Base-by-base conservation (phyloP, 768 basidiomycete species). In the Russula compacta region DNA sequence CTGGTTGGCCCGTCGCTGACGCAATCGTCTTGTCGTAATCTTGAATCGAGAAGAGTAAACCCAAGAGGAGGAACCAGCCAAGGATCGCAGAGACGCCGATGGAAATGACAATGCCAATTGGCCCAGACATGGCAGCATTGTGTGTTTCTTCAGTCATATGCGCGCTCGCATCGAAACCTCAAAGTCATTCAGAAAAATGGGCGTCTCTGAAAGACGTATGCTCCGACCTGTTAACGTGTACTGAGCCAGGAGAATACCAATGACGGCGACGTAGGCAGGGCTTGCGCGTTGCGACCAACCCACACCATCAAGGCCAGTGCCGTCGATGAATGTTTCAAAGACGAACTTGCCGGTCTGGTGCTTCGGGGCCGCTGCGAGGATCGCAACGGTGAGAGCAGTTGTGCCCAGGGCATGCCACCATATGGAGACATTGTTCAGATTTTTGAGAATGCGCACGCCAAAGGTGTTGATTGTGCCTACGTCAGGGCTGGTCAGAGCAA, bases 91-190 rank as follows among this genome's bases (percentile, higher is more conserved):
- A 87, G 15, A 86, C 83, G 14, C 83, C 84, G 57, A 89, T 86
- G 29, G 85, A 79, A 78, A 83, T 85, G 47, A 87, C 69, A 59
- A 87, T 87, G 1, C 85, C 85, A 32, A 84, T 79, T 33, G 80
- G 78, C 1, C 85, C 87, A 44, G 85, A 81, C 79, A 80, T 84
- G 24, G 73, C 73, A 21, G 73, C 73, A 66, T 81, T 86, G 51
- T 74, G 81, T 0, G 89, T 92, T 72, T 92, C 88, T 72, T 90
- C 88, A 0, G 85, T 86, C 85, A 87, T 85, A 83, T 86, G 60
- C 54, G 86, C 80, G 69, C 86, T 81, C 15, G 87, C 87, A 67
- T 89, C 87, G 69, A 86, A 89, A 2, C 85, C 86, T 84, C 52
- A 5, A 44, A 65, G 21, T n/a, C 6, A 4, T 12, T 10, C 46